Base-by-base conservation (phyloP, 2,329 filamentous ascomycete genomes). In the Diaporthe sp. region DNA sequence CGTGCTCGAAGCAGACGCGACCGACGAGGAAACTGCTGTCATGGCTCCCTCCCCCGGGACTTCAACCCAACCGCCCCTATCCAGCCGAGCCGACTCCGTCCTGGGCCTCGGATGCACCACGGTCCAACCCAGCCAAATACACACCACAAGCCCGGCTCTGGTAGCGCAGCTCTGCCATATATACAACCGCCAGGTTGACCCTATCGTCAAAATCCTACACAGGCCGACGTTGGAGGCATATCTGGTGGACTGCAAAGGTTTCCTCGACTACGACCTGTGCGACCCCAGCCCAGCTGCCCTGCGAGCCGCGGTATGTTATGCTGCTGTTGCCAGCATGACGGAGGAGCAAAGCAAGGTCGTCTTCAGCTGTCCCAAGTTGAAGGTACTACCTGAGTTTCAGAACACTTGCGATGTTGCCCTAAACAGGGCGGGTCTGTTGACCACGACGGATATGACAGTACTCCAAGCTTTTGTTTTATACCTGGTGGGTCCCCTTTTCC, bases 391-490 rank as follows among this genome's bases (percentile, higher is more conserved):
- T 12, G 61, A 60, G 10, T 80, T 60, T 53, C 77, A 78, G 8
- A 70, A 67, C 8, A 68, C 71, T 39, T 81, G 79, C 25, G 78
- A 81, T 53, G 57, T 61, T 0, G 78, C 79, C 0, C 53, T 83
- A 2, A 80, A 80, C 37, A 72, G 67, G 19, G 78, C 80, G 9
- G 77, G 76, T 0, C 46, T 82, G 10, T 71, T 82, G 0, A 78
- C 78, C 1, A 81, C 81, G 9, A 71, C 72, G n/a, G 80, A 82
- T 58, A 79, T 80, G 1, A 80, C 80, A 7, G 77, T 81, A 25
- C 77, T 82, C 2, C 81, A 82, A 51, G 81, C 81, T 1, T 83
- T 83, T 74, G 77, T 82, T 28, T 70, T 83, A 31, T 83, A 82
- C 72, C 76, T 84, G 77, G 76, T 79, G 22, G 34, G 76, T 49